Base-by-base conservation (phyloP, 306 rosid species). In the Arachis hypogaea region DNA sequence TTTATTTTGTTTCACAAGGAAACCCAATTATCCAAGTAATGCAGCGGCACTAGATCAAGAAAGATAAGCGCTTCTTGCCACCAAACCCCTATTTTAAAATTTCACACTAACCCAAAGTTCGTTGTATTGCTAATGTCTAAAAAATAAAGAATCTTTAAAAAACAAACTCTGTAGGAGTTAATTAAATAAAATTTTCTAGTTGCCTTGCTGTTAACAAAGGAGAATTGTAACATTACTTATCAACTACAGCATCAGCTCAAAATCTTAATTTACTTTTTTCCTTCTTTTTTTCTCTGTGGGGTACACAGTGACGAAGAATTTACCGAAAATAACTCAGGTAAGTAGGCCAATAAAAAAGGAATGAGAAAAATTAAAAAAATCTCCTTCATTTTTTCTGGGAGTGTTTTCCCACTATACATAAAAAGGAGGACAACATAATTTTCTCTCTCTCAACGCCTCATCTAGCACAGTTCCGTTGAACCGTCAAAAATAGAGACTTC, bases 331-430 rank as follows among this genome's bases (percentile, higher is more conserved):
- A 85, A 69, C 46, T 72, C 79, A 66, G 72, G 81, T 74, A 51
- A 65, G 58, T 70, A 45, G 64, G 28, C 78, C 85, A 70, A 75
- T 4, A 77, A 69, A 42, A 33, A 33, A 33, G 38, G 61, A 64
- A 55, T 11, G 11, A 28, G 16, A 63, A 60, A 9, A 0, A 8
- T 62, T 59, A 59, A 11, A 42, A 22, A 3, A 3, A 69, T 80
- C 73, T 68, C 79, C 41, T 46, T 71, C 22, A 12, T 46, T 80
- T 80, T 80, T 80, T 56, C 45, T 6, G 50, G 68, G 76, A 68
- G 68, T 69, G 70, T 74, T 75, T 74, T 75, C 43, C 29, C 18
- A 22, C 80, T 80, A 28, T 80, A 80, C 80, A 80, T 30, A 6
- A 11, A 42, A 69, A 22, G 40, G 50, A 40, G 50, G 42, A 63